Evolutionary conservation across 768 basidiomycete genomes (phyloP).

Genomic region (Psilocybe azurescens): DNA sequence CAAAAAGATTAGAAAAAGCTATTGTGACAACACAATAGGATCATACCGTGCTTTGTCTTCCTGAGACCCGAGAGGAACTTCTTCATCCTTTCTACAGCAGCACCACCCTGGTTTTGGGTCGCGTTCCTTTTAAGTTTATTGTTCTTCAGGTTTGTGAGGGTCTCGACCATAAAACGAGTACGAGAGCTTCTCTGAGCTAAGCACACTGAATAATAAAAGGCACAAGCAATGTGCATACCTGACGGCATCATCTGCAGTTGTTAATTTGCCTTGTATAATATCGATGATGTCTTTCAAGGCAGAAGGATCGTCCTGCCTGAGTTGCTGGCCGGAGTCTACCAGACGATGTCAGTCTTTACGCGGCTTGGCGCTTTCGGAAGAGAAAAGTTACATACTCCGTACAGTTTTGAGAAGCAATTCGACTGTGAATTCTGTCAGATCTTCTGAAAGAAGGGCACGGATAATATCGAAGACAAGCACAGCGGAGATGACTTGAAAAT

Average conservation of each 20-base stretch:
- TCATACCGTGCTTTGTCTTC: slow-evolving; percentile 77
- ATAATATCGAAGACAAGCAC: slow-evolving; percentile 92
- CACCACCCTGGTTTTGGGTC: slow-evolving; percentile 71
- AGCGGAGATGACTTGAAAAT: slow-evolving; percentile 92
- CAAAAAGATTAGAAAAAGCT: background rate
- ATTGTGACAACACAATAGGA: background rate
- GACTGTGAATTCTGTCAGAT: slow-evolving; percentile 79
- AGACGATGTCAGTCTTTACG: slow-evolving; percentile 15
- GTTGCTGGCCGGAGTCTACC: slow-evolving; percentile 88
- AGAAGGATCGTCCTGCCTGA: slow-evolving; percentile 90
- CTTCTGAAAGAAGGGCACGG: slow-evolving; percentile 66
- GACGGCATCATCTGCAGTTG: slow-evolving; percentile 50
- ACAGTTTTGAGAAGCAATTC: slow-evolving; percentile 88
- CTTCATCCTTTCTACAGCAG: slow-evolving; percentile 86
- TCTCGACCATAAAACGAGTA: slow-evolving; percentile 95
- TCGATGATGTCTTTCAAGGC: slow-evolving; percentile 91
- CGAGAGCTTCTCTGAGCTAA: slow-evolving; percentile 64
- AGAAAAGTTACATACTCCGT: slow-evolving; percentile 58
- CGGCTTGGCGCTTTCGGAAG: background rate
- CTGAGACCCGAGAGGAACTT: slow-evolving; percentile 79
- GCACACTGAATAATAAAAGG: background rate
- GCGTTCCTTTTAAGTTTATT: slow-evolving; percentile 76
- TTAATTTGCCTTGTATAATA: slow-evolving; percentile 76
- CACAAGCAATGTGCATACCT: slow-evolving; percentile 45
- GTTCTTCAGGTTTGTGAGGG: slow-evolving; percentile 89